These are phyloP conservation scores for Sporothrix curviconia DNA, from an alignment of 2,329 filamentous ascomycete genomes.

Conservation along the genomic window DNA sequence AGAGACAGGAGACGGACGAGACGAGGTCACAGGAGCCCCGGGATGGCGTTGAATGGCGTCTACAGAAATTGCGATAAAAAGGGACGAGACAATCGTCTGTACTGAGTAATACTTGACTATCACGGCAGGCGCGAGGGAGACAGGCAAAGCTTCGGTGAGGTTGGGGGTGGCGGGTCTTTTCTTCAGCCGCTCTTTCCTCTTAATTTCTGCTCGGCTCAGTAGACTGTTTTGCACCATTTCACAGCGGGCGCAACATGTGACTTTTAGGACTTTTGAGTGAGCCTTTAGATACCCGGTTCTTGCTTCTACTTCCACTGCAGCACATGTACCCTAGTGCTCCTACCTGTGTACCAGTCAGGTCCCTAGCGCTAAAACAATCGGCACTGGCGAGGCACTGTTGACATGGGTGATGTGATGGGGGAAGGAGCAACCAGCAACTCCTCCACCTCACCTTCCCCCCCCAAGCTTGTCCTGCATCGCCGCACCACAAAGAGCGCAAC, in stretches of 20 bases:
- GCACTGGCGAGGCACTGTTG: neutral
- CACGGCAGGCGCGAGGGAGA: neutral
- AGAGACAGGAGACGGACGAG: neutral
- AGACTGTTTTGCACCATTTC: neutral
- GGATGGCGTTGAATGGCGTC: neutral
- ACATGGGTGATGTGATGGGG: conserved; percentile 3
- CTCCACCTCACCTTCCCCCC: conserved; percentile 3
- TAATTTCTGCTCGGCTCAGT: neutral
- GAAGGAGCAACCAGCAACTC: neutral
- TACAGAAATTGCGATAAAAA: neutral
- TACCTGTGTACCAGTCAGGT: neutral
- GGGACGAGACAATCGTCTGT: neutral
- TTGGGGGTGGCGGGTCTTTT: conserved; percentile 10
- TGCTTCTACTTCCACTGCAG: no score
- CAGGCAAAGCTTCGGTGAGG: conserved; percentile 3
- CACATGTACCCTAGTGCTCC: no score
- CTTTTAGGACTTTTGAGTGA: no score
- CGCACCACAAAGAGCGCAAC: conserved; percentile 11
- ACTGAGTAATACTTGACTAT: no score
- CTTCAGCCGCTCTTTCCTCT: conserved; percentile 3
- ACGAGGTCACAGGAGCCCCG: neutral
- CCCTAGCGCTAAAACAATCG: conserved; percentile 1
- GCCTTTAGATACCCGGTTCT: no score
- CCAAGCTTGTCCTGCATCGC: conserved; percentile 11
- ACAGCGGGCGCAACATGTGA: conserved; percentile 1